Conservation (phyloP, 23 red algal species). For the Cyanidium caldarium region DNA sequence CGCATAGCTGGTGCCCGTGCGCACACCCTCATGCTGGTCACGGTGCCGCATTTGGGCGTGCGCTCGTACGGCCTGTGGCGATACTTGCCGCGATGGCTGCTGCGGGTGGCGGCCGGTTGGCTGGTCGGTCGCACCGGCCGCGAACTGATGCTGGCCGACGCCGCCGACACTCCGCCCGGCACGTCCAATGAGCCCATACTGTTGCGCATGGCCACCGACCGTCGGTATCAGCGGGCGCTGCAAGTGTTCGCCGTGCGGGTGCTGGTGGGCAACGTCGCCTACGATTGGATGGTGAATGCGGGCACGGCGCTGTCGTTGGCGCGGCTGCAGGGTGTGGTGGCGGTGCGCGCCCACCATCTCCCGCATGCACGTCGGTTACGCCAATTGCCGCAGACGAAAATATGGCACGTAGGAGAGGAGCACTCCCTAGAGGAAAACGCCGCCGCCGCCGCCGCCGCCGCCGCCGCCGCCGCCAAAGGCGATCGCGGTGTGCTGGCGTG, state of each 20-base stretch:
- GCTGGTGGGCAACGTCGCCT: not conserved
- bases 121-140: not conserved
- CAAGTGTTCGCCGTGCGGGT: not conserved
- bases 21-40: not conserved
- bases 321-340: too few relatives aligned
- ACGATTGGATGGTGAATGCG: constrained; percentile 3
- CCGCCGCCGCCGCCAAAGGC: too few relatives aligned
- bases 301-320: not conserved
- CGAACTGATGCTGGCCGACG: not conserved
- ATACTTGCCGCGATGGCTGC: not conserved
- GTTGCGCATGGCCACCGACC: not conserved
- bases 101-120: not conserved
- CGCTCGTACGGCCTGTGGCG: not conserved
- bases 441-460: too few relatives aligned
- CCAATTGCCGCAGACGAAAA: too few relatives aligned
- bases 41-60: not conserved
- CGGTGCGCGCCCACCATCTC: too few relatives aligned
- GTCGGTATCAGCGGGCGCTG: not conserved
- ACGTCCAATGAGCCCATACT: not conserved
- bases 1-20: not conserved
- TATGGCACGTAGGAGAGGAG: too few relatives aligned
- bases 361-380: too few relatives aligned
- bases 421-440: too few relatives aligned
- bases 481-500: too few relatives aligned
- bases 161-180: not conserved